These are phyloP conservation scores for Globisporangium uncinulatum DNA, from an alignment of 352 stramenopile genomes.

Conservation along the genomic window DNA sequence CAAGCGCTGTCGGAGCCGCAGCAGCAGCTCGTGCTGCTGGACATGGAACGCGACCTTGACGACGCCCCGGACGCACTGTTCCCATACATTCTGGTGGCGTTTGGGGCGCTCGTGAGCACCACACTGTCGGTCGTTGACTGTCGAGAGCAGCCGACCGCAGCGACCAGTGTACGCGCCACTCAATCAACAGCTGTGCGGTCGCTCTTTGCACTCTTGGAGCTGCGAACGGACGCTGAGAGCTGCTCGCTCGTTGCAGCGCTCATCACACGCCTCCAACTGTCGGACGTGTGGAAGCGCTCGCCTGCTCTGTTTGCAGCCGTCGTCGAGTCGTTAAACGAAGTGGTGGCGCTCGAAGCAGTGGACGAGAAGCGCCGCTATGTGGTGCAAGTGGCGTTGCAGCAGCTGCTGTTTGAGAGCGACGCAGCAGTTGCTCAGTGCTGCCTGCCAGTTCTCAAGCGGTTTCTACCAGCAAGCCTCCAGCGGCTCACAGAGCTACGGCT, in stretches of 20 bases:
- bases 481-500: conserved; percentile 2
- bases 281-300: conserved; percentile 15
- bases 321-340: conserved; percentile 20
- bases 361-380: conserved; percentile 20
- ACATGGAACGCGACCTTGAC: conserved; percentile 27
- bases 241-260: conserved; percentile 20
- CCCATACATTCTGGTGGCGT: conserved; percentile 20
- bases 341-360: conserved; percentile 18
- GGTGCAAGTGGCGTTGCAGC: conserved; percentile 25
- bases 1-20: conserved; percentile 4
- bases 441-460: conserved; percentile 3
- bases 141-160: no score
- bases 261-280: conserved; percentile 16
- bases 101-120: conserved; percentile 11
- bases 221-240: conserved; percentile 20
- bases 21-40: conserved; percentile 16
- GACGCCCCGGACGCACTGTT: conserved; percentile 21
- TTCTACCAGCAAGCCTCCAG: conserved; percentile 15
- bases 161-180: no score
- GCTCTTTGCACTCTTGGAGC: conserved; percentile 23
- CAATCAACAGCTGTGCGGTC: conserved; percentile 1
- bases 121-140: not conserved
- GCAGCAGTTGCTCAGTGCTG: conserved; percentile 9
- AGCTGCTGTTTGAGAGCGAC: conserved; percentile 46
- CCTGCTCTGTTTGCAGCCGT: conserved; percentile 17